Base-by-base conservation (phyloP, 2,329 filamentous ascomycete species). In the Cladosporium cucumerinum region DNA sequence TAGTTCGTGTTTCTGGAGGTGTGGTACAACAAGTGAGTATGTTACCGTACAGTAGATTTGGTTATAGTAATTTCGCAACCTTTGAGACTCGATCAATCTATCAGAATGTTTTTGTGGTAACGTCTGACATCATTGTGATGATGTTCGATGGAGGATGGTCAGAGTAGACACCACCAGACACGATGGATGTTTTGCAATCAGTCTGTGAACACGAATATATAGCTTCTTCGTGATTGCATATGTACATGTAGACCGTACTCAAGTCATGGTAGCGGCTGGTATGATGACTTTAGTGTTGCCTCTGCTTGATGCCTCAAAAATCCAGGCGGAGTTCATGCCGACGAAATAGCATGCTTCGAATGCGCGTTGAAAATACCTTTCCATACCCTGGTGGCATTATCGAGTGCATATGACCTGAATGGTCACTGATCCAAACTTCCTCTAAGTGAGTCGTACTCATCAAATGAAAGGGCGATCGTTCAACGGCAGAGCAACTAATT, bases 61-160 rank as follows among this genome's bases (percentile, higher is more conserved):
- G 39, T n/a, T 11, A 8, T 46, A 12, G 7, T n/a, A 46, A n/a
- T 23, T 30, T 21, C 30, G 25, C 16, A 18, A n/a, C 49, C 25
- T 52, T 28, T 5, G 18, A 26, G 18, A 30, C 3, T 54, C 6
- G 55, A 36, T n/a, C 32, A 23, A 26, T 57, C n/a, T 21, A 39
- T n/a, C 30, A 23, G 25, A 57, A 57, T 39, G 55, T 57, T 14
- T 57, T 39, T 43, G 32, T 25, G 14, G 11, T 25, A 39, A 16
- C n/a, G 34, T 58, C 55, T 58, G 55, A 58, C 55, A 43, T 58
- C 55, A 43, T 58, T 18, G 21, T 58, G 55, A 58, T 58, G 55
- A 58, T 16, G 55, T 46, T 57, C 54, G 54, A 34, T n/a, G n/a
- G 18, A n/a, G 36, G 18, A 46, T 12, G n/a, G n/a, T 10, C 39